Evolutionary conservation across 2,329 filamentous ascomycete species (phyloP).

Genomic region (Verticillium tricorpus): DNA sequence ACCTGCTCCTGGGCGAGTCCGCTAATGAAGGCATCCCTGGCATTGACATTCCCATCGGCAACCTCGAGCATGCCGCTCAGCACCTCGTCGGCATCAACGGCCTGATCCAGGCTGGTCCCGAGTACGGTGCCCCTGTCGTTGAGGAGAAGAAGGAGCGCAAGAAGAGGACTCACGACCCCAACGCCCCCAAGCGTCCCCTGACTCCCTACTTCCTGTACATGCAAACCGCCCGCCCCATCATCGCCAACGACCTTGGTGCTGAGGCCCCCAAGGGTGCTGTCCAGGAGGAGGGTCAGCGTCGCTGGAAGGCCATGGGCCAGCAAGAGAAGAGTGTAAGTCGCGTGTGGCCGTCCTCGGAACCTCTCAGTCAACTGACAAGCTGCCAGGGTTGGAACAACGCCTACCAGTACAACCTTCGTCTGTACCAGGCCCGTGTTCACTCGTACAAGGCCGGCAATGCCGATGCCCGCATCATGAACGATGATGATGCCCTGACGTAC

Average conservation of each 20-base stretch:
- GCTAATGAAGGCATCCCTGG: constrained; percentile 38
- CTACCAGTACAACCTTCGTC: constrained; percentile 62
- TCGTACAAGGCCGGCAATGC: constrained; percentile 59
- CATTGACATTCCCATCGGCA: constrained; percentile 39
- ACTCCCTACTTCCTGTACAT: constrained; percentile 96
- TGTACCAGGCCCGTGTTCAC: constrained; percentile 62
- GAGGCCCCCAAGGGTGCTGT: constrained; percentile 80
- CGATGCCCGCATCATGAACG: constrained; percentile 55
- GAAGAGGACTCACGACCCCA: constrained; percentile 82
- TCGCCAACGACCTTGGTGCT: constrained; percentile 72
- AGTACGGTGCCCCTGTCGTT: constrained; percentile 33
- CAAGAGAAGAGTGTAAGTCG: constrained; percentile 59
- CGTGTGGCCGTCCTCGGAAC: not conserved
- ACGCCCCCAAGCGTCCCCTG: constrained; percentile 88
- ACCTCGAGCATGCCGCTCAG: constrained; percentile 48
- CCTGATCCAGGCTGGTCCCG: not conserved
- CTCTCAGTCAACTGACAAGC: constrained; percentile 5
- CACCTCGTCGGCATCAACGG: constrained; percentile 33
- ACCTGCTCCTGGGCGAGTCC: constrained; percentile 69
- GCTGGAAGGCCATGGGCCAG: constrained; percentile 76
- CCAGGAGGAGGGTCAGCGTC: constrained; percentile 77
- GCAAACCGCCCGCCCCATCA: constrained; percentile 78
- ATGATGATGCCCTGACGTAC: constrained; percentile 56
- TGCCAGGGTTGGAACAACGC: constrained; percentile 57
- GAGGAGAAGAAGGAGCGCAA: constrained; percentile 84